phyloP scores from a whole-genome alignment of 768 basidiomycete species.

The Leccinum incarnatum region DNA sequence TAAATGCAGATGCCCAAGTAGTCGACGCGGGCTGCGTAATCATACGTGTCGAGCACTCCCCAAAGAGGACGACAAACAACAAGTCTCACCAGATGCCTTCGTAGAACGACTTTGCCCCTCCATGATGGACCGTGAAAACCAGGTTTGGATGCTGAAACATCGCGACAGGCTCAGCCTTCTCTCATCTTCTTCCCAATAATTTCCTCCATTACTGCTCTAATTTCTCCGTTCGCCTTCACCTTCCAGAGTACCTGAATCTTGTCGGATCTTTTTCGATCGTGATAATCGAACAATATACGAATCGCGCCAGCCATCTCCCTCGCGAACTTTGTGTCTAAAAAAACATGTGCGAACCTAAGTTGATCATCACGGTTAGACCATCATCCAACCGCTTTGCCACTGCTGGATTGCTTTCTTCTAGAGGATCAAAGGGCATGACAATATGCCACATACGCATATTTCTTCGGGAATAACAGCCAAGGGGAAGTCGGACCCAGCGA shows the following conservation, averaged over 20 bases:
- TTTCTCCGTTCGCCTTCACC: neutral
- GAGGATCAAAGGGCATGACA: conserved; percentile 2
- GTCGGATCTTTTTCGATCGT: neutral
- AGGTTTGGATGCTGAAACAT: conserved; percentile 3
- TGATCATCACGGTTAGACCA: conserved; percentile 12
- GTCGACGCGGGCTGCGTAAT: conserved; percentile 3
- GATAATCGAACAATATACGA: conserved; percentile 3
- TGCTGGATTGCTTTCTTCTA: conserved; percentile 6
- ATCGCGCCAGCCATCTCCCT: conserved; percentile 7
- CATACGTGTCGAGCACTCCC: conserved; percentile 7
- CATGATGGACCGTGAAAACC: neutral
- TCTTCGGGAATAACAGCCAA: conserved; percentile 2
- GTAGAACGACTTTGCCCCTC: conserved; percentile 5
- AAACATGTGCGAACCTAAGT: conserved; percentile 3
- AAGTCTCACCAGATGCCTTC: neutral
- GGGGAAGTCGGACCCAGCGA: conserved; percentile 2
- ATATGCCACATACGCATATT: conserved; percentile 6
- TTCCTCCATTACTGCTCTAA: neutral
- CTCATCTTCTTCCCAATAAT: neutral
- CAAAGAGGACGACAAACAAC: neutral
- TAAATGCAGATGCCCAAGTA: conserved; percentile 6
- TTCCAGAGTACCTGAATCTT: conserved; percentile 9
- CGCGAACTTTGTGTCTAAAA: neutral
- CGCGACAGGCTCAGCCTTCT: conserved; percentile 9
- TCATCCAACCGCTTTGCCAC: conserved; percentile 11